Base-by-base conservation (phyloP, 2,329 filamentous ascomycete genomes). In the Exophiala dermatitidis region DNA sequence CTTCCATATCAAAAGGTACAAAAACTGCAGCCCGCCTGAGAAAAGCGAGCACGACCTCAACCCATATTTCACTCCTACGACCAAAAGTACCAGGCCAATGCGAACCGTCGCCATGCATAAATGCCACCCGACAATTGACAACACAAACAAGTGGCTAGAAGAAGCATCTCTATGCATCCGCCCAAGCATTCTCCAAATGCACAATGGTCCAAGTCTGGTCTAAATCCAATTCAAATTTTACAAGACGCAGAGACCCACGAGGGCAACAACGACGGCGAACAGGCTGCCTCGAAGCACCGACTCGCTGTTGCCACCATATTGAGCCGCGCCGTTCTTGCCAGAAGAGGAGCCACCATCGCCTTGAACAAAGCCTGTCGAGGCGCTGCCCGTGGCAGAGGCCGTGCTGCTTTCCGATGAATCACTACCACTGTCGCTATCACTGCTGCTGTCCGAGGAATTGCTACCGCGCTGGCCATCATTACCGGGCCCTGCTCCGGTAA, bases 401-500 rank as follows among this genome's bases (percentile, higher is more conserved):
- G 45, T 53, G 30, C 19, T 37, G 29, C 50, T 48, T 42, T 41
- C 42, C 3, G 50, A 49, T 2, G 46, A 32, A 32, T 38, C 31
- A 29, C 40, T 19, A 10, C 37, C 41, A 42, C 19, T 28, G 19
- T 28, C 12, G 19, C 12, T 26, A 28, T 26, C 28, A 26, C 12
- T 28, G 12, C 40, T 42, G 50, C 48, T 43, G 41, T 51, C 41
- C 59, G 64, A 48, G 61, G 54, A n/a, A 48, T 67, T 69, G 40
- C 68, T 69, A 10, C 53, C 57, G 40, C 60, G 62, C n/a, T 59
- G 53, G 29, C 60, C 61, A 37, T 61, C 56, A 31, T 42, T 53
- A 53, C 73, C 72, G 38, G 74, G 72, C 19, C 77, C 75, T 30
- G 70, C 72, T 41, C 77, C 77, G 44, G 72, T 74, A 30, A 81